Conservation (phyloP, 352 stramenopile species). For the Phytopythium helicoides region DNA sequence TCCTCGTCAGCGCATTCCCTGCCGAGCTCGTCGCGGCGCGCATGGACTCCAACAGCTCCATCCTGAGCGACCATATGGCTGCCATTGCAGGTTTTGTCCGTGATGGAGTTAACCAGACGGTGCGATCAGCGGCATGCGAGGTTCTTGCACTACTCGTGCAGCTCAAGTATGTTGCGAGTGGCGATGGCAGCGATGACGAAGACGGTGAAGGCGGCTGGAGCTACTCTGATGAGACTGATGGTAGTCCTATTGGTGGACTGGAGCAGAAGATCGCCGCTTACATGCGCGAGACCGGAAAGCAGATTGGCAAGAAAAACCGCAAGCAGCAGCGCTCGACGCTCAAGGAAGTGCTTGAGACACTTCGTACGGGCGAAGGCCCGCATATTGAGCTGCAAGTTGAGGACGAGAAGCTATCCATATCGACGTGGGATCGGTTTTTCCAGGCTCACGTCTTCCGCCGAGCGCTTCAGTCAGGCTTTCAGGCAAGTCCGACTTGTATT, state of each 20-base stretch:
- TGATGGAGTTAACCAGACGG: constrained; percentile 34
- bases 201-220: constrained; percentile 20
- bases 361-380: constrained; percentile 51
- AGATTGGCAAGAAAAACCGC: constrained; percentile 70
- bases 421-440: constrained; percentile 64
- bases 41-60: constrained; percentile 44
- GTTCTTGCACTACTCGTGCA: constrained; percentile 60
- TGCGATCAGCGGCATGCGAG: constrained; percentile 50
- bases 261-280: constrained; percentile 50
- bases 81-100: constrained; percentile 52
- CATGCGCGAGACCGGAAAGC: constrained; percentile 68
- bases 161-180: constrained; percentile 46
- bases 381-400: constrained; percentile 53
- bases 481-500: constrained; percentile 14
- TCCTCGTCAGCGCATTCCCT: constrained; percentile 48
- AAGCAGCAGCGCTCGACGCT: constrained; percentile 61
- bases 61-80: constrained; percentile 48
- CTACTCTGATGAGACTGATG: constrained; percentile 38
- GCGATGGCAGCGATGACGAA: constrained; percentile 4
- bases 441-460: constrained; percentile 60
- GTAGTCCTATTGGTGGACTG: constrained; percentile 44
- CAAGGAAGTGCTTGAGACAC: constrained; percentile 67
- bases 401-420: constrained; percentile 46
- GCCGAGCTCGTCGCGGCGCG: constrained; percentile 41
- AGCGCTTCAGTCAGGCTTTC: constrained; percentile 50